Base-by-base conservation (phyloP, 2,329 filamentous ascomycete species). In the Lasiodiplodia hormozganensis region DNA sequence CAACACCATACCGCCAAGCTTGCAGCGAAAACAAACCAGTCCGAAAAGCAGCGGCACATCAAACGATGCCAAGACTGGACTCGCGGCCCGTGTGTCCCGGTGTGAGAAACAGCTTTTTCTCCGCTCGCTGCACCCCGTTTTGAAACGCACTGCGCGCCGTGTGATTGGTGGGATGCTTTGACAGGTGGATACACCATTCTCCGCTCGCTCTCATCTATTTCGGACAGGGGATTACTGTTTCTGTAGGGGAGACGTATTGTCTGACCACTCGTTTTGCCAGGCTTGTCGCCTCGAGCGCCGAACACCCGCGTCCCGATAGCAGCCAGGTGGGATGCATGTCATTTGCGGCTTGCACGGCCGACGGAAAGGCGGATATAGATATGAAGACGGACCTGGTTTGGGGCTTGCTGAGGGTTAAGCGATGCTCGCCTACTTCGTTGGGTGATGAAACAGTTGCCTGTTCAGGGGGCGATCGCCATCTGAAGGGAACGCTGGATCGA, bases 61-160 rank as follows among this genome's bases (percentile, higher is more conserved):
- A 64, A 64, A 64, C 60, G 28, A 12, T n/a, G 60, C 60, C 60
- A 64, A 64, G 60, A 38, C 43, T 25, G 40, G 25, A 18, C 21
- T 28, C n/a, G 28, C 53, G 60, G 60, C 21, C 60, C 60, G 60
- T 52, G 43, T 52, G 38, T 14, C 40, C 43, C 40, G 18, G 40
- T 31, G 38, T 38, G 6, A 62, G 58, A 62, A 51, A 51, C 58
- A 28, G 4, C 58, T 62, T 43, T 49, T 28, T 28, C 58, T n/a
- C 28, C 43, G 23, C n/a, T 23, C 21, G 34, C 38, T 4, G 28
- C 28, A 18, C n/a, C 3, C 28, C 18, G 53, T 12, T 11, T 57
- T 62, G 58, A 62, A 62, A 62, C 58, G 28, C 58, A 36, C 12
- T 16, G 2, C 11, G 16, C 40, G 2, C 12, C 5, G 3, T 12